Evolutionary conservation across 495 filamentous ascomycete species (phyloP).

Genomic region (Penicillium steckii): DNA sequence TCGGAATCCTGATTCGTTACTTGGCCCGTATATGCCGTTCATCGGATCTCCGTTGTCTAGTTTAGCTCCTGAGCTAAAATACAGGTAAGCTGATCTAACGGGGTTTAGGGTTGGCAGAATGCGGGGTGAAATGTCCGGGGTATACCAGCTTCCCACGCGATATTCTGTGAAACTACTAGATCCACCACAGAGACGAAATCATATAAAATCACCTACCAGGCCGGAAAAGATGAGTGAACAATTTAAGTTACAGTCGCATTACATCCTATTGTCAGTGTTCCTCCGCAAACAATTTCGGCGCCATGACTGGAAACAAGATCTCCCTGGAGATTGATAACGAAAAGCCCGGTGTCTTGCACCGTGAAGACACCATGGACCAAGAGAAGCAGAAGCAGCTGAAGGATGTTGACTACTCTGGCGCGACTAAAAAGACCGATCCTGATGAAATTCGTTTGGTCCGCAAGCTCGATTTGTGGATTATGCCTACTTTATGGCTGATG

Average conservation of each 20-base stretch:
- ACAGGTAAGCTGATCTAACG: neutral
- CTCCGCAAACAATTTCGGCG: conserved; percentile 1
- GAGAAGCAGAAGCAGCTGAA: conserved; percentile 5
- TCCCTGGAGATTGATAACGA: conserved; percentile 8
- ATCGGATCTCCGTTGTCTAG: conserved; percentile 4
- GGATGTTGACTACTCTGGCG: conserved; percentile 38
- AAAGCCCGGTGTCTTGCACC: conserved; percentile 6
- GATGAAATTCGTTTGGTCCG: conserved; percentile 44
- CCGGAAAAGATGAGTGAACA: neutral
- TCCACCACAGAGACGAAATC: neutral
- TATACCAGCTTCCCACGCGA: conserved; percentile 2
- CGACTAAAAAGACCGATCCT: conserved; percentile 37
- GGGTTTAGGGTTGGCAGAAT: neutral
- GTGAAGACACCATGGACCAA: conserved; percentile 6
- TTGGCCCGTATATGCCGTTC: conserved; percentile 1
- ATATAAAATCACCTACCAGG: neutral
- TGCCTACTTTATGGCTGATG: conserved; percentile 49
- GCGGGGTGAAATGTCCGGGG: conserved; percentile 3
- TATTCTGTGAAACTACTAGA: conserved; percentile 1
- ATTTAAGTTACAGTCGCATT: neutral
- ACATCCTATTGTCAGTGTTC: neutral
- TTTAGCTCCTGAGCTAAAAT: conserved; percentile 6
- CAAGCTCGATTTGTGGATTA: conserved; percentile 48
- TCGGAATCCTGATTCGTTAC: neutral
- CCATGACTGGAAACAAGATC: conserved; percentile 8